Evolutionary conservation across 2,329 filamentous ascomycete species (phyloP), one percentile per base, ranked within the genome.

Genomic region (Ploettnerulaceae sp.): DNA sequence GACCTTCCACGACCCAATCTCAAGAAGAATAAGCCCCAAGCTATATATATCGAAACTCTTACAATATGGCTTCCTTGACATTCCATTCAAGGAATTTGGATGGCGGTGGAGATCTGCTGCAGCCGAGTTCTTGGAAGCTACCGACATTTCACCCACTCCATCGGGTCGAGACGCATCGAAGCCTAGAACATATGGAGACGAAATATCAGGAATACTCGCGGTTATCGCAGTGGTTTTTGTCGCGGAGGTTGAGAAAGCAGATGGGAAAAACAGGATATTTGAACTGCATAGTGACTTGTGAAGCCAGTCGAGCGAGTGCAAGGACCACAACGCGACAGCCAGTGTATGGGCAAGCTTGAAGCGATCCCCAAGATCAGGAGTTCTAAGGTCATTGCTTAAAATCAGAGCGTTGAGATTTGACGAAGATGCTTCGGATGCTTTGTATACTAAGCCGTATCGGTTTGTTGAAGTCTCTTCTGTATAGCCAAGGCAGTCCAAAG

Each of bases 221-320:
- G 52, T 50, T 18, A 47, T 32, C 25, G 59, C 57, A 14, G 59
- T 57, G 2, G 52, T 46, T 20, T 47, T 36, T 3, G 48, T 62
- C 47, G 52, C 61, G 35, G 54, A 61, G 41, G 45, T 53, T 9
- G 49, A 61, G 53, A 65, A 60, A 17, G 64, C 63, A 0, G 68
- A 69, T 5, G 67, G 70, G 59, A 75, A 69, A 54, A 71, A 69
- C 17, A 70, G 58, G 22, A 71, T 64, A 44, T 69, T 70, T 7
- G 51, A 41, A 46, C 62, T 65, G 42, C 64, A 65, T 7, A 70
- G 57, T 1, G 65, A 65, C 52, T 71, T 71, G 56, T 71, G 74
- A 31, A 77, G 66, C 73, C 73, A 76, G 58, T 75, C 73, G 28
- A 76, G 68, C 1, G 71, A 72, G 56, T 76, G 74, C n/a, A 76